These are phyloP conservation scores for Sideroxylon spinosum DNA, from an alignment of 179 eudicot species.

Conservation along the genomic window DNA sequence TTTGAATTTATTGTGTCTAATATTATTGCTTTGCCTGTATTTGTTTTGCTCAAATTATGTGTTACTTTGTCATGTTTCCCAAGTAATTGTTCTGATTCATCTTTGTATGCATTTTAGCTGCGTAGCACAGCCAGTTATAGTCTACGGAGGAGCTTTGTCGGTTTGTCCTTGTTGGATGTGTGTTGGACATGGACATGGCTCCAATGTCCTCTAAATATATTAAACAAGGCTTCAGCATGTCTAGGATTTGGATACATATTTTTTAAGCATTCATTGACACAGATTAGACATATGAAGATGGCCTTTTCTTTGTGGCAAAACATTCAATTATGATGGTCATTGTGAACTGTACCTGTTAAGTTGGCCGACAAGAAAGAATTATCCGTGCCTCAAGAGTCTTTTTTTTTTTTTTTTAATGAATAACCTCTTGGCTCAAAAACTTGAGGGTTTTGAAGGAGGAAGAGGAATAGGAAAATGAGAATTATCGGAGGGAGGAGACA, in stretches of 20 bases:
- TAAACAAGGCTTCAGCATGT: not conserved
- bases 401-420: too few species aligned
- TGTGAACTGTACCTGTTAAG: too few species aligned
- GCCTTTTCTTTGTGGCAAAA: not conserved
- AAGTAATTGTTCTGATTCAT: not conserved
- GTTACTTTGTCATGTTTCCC: not conserved
- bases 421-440: too few species aligned
- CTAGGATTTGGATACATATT: not conserved
- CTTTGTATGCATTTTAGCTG: not conserved
- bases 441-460: not conserved
- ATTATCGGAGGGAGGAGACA: not conserved
- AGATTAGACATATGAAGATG: not conserved
- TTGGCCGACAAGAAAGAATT: not conserved
- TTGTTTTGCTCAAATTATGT: not conserved
- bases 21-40: not conserved
- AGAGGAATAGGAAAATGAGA: not conserved
- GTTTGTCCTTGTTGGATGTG: conserved; percentile 8
- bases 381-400: not conserved
- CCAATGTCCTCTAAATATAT: not conserved
- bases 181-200: not conserved
- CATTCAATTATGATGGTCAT: not conserved
- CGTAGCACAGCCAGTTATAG: not conserved
- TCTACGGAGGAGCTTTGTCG: not conserved
- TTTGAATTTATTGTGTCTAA: not conserved
- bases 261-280: not conserved